Evolutionary conservation across 352 stramenopile species (phyloP).

Genomic region (Phytophthora ramorum): DNA sequence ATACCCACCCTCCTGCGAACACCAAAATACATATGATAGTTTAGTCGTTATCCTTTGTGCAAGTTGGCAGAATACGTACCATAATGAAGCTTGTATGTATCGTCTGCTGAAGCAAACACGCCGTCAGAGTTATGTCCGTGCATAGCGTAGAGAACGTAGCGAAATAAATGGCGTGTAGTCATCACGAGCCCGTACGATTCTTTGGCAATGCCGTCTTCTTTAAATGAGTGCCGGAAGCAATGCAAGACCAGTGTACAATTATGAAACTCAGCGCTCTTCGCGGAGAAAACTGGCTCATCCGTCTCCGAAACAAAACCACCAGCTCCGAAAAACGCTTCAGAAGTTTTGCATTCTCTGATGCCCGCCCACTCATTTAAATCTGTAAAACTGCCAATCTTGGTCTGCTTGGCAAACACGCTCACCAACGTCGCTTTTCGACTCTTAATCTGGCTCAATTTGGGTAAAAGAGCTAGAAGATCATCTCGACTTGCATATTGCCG

Average conservation of each 20-base stretch:
- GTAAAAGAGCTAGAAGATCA: neutral
- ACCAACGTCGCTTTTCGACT: neutral
- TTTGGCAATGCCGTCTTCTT: conserved; percentile 2
- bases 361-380: neutral
- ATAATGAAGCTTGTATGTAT: conserved; percentile 22
- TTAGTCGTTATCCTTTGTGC: too few relatives aligned
- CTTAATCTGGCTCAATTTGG: neutral
- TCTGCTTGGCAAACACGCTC: too few relatives aligned
- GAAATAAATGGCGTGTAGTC: conserved; percentile 6
- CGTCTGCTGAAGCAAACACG: conserved; percentile 20
- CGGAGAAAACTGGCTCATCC: neutral
- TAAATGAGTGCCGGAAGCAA: conserved; percentile 15
- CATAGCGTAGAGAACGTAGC: conserved; percentile 10
- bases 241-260: conserved; percentile 14
- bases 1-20: conserved; percentile 2
- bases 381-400: too few relatives aligned
- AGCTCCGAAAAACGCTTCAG: too few relatives aligned
- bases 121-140: conserved; percentile 15
- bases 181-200: conserved; percentile 14
- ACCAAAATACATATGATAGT: neutral
- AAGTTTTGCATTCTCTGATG: neutral
- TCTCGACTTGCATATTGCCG: neutral
- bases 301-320: neutral
- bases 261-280: neutral
- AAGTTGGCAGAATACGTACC: neutral